A percentile compares a stretch with the other conserved stretches of the same genome.
Evolutionary conservation across 352 stramenopile species (phyloP).

Genomic region (Phytophthora syringae): DNA sequence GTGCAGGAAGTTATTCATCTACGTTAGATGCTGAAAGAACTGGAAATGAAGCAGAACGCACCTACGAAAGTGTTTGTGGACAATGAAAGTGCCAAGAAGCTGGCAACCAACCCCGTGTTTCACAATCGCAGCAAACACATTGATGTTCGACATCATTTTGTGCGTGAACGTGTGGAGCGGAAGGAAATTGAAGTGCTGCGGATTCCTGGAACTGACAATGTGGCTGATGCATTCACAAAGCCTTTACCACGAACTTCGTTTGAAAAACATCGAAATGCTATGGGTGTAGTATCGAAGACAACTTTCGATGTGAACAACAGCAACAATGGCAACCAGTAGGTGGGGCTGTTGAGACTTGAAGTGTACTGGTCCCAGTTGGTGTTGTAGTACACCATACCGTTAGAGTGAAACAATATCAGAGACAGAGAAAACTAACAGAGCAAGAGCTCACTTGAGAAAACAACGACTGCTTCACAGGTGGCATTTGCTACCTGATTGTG

Average conservation of each 20-base stretch:
- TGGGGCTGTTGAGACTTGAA: too few relatives aligned
- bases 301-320: not conserved
- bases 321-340: not conserved
- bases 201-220: constrained; percentile 20
- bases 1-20: constrained; percentile 33
- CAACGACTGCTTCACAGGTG: too few relatives aligned
- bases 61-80: constrained; percentile 24
- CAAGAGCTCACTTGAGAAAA: too few relatives aligned
- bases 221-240: constrained; percentile 32
- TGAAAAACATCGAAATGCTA: constrained; percentile 16
- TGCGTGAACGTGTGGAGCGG: constrained; percentile 15
- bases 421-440: too few relatives aligned
- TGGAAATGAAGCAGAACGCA: constrained; percentile 10
- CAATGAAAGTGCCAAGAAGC: constrained; percentile 28
- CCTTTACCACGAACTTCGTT: constrained; percentile 16
- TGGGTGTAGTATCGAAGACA: not conserved
- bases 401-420: too few relatives aligned
- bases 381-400: too few relatives aligned
- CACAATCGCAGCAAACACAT: constrained; percentile 23
- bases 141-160: too few relatives aligned
- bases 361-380: too few relatives aligned
- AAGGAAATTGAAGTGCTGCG: constrained; percentile 24
- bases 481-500: too few relatives aligned
- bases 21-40: constrained; percentile 28
- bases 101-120: constrained; percentile 26